These are phyloP conservation scores for Dichotomocladium elegans DNA, from an alignment of 371 early-diverging fungal species.

Conservation along the genomic window DNA sequence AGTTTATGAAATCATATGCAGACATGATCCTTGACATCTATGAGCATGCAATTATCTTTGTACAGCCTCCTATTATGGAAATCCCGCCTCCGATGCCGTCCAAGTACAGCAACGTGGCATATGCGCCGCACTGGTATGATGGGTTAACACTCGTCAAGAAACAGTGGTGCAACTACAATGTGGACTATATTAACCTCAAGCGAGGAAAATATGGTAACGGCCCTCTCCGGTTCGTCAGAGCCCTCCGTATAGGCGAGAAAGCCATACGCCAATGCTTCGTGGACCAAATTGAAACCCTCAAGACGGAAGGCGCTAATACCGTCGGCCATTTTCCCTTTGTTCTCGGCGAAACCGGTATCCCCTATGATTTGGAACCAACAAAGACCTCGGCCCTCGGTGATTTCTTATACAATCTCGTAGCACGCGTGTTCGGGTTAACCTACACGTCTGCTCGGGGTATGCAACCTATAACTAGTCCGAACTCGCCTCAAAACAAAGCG, in stretches of 20 bases:
- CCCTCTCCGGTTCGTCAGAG: slow-evolving; percentile 46
- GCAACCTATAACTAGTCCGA: slow-evolving; percentile 10
- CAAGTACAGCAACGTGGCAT: slow-evolving; percentile 46
- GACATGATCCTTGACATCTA: slow-evolving; percentile 44
- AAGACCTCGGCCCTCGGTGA: slow-evolving; percentile 1
- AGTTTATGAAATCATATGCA: slow-evolving; percentile 46
- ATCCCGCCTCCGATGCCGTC: slow-evolving; percentile 50
- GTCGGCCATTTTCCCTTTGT: slow-evolving; percentile 55
- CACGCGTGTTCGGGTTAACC: not conserved
- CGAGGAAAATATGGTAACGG: slow-evolving; percentile 60
- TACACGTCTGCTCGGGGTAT: not conserved
- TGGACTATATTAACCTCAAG: slow-evolving; percentile 62
- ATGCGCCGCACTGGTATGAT: slow-evolving; percentile 79
- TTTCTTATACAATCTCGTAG: not conserved
- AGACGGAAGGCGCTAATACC: slow-evolving; percentile 44
- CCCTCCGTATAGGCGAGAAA: slow-evolving; percentile 57
- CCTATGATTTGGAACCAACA: slow-evolving; percentile 59
- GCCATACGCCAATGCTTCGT: slow-evolving; percentile 60
- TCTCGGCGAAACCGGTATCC: slow-evolving; percentile 74
- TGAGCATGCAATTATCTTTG: slow-evolving; percentile 54
- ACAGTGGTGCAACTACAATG: slow-evolving; percentile 61
- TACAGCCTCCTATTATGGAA: slow-evolving; percentile 65
- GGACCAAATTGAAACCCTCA: slow-evolving; percentile 51
- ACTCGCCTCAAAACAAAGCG: slow-evolving; percentile 57
- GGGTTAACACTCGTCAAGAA: slow-evolving; percentile 66